These are phyloP conservation scores for Crassisporium funariophilum DNA, from an alignment of 768 basidiomycete species.

Conservation along the genomic window DNA sequence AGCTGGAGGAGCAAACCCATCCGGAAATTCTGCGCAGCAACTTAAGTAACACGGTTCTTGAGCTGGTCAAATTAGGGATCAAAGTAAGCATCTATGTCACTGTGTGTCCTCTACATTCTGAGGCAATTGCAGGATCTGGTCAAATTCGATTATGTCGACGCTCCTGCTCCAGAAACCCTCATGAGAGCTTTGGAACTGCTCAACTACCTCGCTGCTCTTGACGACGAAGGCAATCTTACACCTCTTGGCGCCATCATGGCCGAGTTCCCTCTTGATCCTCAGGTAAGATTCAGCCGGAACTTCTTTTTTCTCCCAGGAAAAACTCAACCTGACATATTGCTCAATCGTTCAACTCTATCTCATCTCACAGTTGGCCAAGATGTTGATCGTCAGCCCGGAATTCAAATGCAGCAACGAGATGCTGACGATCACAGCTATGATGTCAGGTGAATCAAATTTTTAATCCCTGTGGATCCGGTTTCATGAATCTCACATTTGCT, in stretches of 20 bases:
- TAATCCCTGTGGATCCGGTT: not conserved
- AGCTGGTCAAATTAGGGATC: conserved; percentile 92
- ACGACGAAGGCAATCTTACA: conserved; percentile 93
- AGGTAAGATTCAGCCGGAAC: conserved; percentile 48
- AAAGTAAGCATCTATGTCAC: conserved; percentile 49
- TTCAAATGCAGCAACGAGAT: conserved; percentile 97
- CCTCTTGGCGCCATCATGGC: conserved; percentile 90
- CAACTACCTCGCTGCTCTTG: conserved; percentile 89
- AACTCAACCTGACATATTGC: too few relatives aligned
- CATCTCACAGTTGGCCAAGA: conserved; percentile 72
- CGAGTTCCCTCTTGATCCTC: conserved; percentile 98
- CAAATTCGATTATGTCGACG: conserved; percentile 86
- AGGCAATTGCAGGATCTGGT: conserved; percentile 67
- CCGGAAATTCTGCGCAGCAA: conserved; percentile 96
- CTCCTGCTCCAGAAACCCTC: conserved; percentile 92
- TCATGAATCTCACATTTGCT: not conserved
- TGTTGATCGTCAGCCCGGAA: conserved; percentile 92
- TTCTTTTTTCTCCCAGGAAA: not conserved
- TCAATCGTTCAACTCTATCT: conserved; percentile 7
- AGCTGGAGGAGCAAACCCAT: conserved; percentile 96
- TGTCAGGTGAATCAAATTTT: conserved; percentile 65
- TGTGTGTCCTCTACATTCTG: not conserved
- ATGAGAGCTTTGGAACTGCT: conserved; percentile 96
- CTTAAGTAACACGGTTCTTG: conserved; percentile 89
- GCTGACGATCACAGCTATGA: conserved; percentile 92